These are phyloP conservation scores for Beauveria sp. DNA, from an alignment of 2,329 filamentous ascomycete species.

Conservation along the genomic window DNA sequence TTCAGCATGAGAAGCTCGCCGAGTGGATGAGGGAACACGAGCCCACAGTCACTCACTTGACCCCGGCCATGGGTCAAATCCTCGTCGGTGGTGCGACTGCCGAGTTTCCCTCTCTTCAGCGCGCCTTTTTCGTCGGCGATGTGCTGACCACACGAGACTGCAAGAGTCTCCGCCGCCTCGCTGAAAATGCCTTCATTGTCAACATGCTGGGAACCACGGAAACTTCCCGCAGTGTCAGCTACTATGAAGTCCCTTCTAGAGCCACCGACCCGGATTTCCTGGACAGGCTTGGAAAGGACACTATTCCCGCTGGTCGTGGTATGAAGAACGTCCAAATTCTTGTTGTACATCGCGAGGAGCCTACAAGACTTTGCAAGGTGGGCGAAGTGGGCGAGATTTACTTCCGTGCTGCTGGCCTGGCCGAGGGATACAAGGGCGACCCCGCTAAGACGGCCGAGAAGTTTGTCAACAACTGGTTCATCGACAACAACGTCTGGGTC, in stretches of 20 bases:
- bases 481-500: slow-evolving; percentile 63
- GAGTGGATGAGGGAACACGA: slow-evolving; percentile 78
- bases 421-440: slow-evolving; percentile 63
- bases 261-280: slow-evolving; percentile 36
- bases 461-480: slow-evolving; percentile 81
- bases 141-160: slow-evolving; percentile 81
- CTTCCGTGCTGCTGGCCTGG: slow-evolving; percentile 72
- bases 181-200: slow-evolving; percentile 48
- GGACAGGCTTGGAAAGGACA: slow-evolving; percentile 45
- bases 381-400: slow-evolving; percentile 83
- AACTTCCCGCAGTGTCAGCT: slow-evolving; percentile 72
- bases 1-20: slow-evolving; percentile 74
- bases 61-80: slow-evolving; percentile 94
- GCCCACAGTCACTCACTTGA: slow-evolving; percentile 78
- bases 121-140: slow-evolving; percentile 88
- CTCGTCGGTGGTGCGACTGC: slow-evolving; percentile 76
- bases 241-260: slow-evolving; percentile 64
- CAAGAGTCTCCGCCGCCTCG: slow-evolving; percentile 63
- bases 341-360: slow-evolving; percentile 64
- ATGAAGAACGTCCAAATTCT: slow-evolving; percentile 87
- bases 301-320: slow-evolving; percentile 74
- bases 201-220: slow-evolving; percentile 90
- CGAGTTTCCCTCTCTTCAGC: slow-evolving; percentile 66
- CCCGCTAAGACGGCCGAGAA: slow-evolving; percentile 58
- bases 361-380: slow-evolving; percentile 63